phyloP scores from a whole-genome alignment of 2,329 filamentous ascomycete species.

The Aspergillus caelatus region DNA sequence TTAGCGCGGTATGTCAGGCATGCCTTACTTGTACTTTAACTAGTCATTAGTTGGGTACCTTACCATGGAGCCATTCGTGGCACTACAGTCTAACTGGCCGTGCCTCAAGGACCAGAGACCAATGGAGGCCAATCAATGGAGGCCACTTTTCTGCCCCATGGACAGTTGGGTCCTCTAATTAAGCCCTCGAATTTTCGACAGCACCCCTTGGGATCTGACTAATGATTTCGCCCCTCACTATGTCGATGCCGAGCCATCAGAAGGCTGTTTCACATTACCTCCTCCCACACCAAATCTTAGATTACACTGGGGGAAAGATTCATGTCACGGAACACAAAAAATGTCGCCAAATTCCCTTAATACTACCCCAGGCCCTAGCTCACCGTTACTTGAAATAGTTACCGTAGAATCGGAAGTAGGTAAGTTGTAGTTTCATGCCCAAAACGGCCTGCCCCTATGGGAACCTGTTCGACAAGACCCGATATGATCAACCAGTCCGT shows the following conservation, averaged over 20 bases:
- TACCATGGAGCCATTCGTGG: slow-evolving; percentile 3
- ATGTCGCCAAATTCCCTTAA: background rate
- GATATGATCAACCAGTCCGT: background rate
- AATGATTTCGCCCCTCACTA: background rate
- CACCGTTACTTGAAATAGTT: background rate
- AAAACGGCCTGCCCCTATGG: background rate
- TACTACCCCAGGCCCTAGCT: background rate
- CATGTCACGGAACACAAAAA: background rate
- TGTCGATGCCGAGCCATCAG: background rate
- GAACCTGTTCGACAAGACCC: background rate
- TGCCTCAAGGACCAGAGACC: slow-evolving; percentile 1
- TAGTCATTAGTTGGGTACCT: slow-evolving; percentile 7
- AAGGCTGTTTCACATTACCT: background rate
- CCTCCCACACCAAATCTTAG: background rate
- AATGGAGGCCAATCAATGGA: slow-evolving; percentile 13
- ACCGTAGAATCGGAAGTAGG: background rate
- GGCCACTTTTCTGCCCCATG: slow-evolving; percentile 15
- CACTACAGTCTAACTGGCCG: slow-evolving; percentile 3
- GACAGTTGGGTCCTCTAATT: background rate
- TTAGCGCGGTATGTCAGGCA: slow-evolving; percentile 2
- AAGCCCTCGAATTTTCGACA: background rate
- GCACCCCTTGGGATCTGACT: background rate
- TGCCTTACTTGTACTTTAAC: slow-evolving; percentile 3
- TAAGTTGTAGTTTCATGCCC: background rate
- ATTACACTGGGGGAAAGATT: background rate